A percentile compares a stretch with the other conserved stretches of the same genome.
These are phyloP conservation scores for Cladosporium cucumerinum DNA, from an alignment of 2,329 filamentous ascomycete species.

Conservation along the genomic window DNA sequence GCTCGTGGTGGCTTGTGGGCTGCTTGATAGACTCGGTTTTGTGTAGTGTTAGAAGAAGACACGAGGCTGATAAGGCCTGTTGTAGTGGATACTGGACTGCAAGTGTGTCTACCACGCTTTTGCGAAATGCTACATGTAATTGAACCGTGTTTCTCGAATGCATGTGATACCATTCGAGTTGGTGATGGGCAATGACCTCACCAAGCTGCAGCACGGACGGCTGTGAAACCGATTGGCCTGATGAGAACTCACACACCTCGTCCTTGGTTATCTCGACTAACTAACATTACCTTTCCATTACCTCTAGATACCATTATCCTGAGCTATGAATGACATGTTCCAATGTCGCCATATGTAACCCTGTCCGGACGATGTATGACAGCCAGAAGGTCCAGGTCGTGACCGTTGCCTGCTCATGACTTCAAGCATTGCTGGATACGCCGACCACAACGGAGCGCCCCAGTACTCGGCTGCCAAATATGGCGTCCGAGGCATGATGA, in stretches of 20 bases:
- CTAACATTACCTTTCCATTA: background rate
- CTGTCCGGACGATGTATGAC: constrained; percentile 8
- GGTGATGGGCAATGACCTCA: constrained; percentile 9
- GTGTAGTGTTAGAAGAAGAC: background rate
- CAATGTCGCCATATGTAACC: background rate
- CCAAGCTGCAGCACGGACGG: background rate
- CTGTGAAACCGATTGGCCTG: background rate
- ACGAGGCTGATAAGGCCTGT: background rate
- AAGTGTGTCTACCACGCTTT: background rate
- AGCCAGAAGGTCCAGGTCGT: constrained; percentile 31
- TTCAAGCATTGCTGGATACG: constrained; percentile 47
- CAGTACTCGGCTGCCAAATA: constrained; percentile 44
- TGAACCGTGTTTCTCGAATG: background rate
- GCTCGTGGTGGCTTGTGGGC: background rate
- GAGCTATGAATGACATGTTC: background rate
- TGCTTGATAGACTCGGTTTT: background rate
- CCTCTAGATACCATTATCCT: background rate
- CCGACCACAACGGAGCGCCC: constrained; percentile 40
- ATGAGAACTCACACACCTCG: background rate
- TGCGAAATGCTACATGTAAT: background rate
- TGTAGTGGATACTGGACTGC: background rate
- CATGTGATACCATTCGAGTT: background rate
- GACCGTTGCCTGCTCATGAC: constrained; percentile 52
- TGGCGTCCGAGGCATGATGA: constrained; percentile 45
- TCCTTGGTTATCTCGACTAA: background rate